Conservation (phyloP, 371 early-diverging fungal species). For the Umbelopsis sp. region DNA sequence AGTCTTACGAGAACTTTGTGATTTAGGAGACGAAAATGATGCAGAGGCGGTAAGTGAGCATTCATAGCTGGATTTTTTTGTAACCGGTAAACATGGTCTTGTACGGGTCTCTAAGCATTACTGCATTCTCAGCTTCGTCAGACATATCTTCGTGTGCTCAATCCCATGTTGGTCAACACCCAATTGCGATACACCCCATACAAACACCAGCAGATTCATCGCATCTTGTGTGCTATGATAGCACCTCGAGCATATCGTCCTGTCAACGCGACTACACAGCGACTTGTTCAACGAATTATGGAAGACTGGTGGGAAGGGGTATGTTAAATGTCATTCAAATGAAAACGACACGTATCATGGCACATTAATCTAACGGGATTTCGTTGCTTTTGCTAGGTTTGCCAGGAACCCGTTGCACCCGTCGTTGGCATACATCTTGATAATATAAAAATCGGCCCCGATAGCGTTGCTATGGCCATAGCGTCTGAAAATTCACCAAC, state of each 20-base stretch:
- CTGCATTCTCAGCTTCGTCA: constrained; percentile 60
- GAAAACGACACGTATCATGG: neutral
- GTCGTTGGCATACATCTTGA: constrained; percentile 21
- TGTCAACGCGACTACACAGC: constrained; percentile 39
- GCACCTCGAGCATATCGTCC: constrained; percentile 38
- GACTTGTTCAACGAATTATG: constrained; percentile 51
- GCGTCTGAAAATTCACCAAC: constrained; percentile 1
- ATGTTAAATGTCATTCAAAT: constrained; percentile 3
- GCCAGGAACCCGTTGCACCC: constrained; percentile 21
- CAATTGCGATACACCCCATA: constrained; percentile 55
- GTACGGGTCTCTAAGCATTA: no score
- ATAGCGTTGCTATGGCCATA: constrained; percentile 5
- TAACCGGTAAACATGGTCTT: no score
- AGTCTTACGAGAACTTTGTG: constrained; percentile 75
- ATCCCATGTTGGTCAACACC: constrained; percentile 71
- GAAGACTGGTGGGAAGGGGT: constrained; percentile 56
- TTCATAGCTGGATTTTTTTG: neutral
- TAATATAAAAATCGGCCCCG: constrained; percentile 19
- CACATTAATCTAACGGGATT: no score
- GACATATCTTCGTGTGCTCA: constrained; percentile 76
- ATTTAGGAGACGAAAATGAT: constrained; percentile 73
- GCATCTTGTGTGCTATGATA: constrained; percentile 40
- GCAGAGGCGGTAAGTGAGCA: constrained; percentile 42
- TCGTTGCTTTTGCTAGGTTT: neutral
- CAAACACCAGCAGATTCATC: constrained; percentile 56